phyloP scores from a whole-genome alignment of 345 rosid genomes.

The Heritiera fomes region DNA sequence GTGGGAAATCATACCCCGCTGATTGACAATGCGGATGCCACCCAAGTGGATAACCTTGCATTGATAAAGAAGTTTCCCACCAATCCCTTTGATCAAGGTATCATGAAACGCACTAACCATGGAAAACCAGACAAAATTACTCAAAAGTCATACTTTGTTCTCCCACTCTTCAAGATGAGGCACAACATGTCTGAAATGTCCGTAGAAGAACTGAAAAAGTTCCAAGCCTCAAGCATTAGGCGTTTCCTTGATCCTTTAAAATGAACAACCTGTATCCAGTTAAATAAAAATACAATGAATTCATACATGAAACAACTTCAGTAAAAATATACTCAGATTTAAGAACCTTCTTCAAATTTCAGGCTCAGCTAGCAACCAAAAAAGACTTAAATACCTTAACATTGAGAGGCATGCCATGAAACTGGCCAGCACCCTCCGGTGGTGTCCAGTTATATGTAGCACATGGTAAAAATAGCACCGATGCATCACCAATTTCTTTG shows the following conservation, averaged over 20 bases:
- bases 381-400: conserved; percentile 60
- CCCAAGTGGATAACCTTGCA: not conserved
- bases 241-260: conserved; percentile 98
- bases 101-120: not conserved
- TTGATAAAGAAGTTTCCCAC: conserved; percentile 9
- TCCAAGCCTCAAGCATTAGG: conserved; percentile 95
- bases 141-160: conserved; percentile 91
- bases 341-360: not conserved
- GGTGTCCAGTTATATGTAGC: conserved; percentile 93
- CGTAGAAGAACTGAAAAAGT: conserved; percentile 51
- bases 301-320: not conserved
- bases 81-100: not conserved
- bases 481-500: conserved; percentile 56
- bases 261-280: conserved; percentile 65
- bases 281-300: not conserved
- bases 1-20: not conserved
- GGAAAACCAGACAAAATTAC: not conserved
- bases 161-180: conserved; percentile 79
- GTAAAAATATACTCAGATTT: not conserved
- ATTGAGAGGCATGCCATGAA: conserved; percentile 95
- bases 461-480: conserved; percentile 81
- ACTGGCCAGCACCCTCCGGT: conserved; percentile 98
- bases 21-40: not conserved
- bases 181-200: conserved; percentile 77
- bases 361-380: not conserved